These are phyloP conservation scores for Escallonia rubra DNA, from an alignment of 129 eudicot species.

Conservation along the genomic window DNA sequence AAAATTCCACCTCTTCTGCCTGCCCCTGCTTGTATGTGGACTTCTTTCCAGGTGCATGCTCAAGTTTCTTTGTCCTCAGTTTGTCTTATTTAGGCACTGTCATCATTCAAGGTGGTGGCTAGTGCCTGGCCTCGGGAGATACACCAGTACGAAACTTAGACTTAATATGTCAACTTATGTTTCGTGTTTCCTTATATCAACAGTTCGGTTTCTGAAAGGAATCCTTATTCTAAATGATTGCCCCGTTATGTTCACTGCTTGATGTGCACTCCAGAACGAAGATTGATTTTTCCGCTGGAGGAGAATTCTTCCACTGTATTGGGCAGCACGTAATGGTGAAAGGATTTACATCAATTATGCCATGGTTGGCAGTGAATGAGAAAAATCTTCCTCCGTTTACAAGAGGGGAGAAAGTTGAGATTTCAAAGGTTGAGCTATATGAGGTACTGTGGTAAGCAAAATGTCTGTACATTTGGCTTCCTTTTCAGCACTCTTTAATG, in stretches of 20 bases:
- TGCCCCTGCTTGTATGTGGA: too few relatives aligned
- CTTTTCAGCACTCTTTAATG: neutral
- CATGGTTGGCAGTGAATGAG: slow-evolving; percentile 86
- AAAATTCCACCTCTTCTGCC: too few relatives aligned
- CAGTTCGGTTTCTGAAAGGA: too few relatives aligned
- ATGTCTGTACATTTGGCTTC: neutral
- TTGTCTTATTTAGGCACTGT: too few relatives aligned
- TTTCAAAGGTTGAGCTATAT: slow-evolving; percentile 59
- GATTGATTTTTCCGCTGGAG: slow-evolving; percentile 61
- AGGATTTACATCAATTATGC: slow-evolving; percentile 86
- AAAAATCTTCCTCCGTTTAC: slow-evolving; percentile 66
- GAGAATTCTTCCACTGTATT: slow-evolving; percentile 64
- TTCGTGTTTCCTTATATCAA: too few relatives aligned
- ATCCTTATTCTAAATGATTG: neutral
- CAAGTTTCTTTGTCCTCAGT: too few relatives aligned
- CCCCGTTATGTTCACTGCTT: slow-evolving; percentile 2
- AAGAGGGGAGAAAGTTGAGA: slow-evolving; percentile 62
- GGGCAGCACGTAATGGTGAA: slow-evolving; percentile 63
- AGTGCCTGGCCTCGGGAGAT: too few relatives aligned
- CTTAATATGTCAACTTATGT: too few relatives aligned
- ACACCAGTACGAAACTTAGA: too few relatives aligned
- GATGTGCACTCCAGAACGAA: slow-evolving; percentile 48
- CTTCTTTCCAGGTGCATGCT: too few relatives aligned
- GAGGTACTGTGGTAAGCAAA: slow-evolving; percentile 45
- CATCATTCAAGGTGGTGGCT: too few relatives aligned